A percentile compares a stretch with the other conserved stretches of the same genome.
These are phyloP conservation scores for Plasmopara viticola DNA, from an alignment of 352 stramenopile species.

Conservation along the genomic window DNA sequence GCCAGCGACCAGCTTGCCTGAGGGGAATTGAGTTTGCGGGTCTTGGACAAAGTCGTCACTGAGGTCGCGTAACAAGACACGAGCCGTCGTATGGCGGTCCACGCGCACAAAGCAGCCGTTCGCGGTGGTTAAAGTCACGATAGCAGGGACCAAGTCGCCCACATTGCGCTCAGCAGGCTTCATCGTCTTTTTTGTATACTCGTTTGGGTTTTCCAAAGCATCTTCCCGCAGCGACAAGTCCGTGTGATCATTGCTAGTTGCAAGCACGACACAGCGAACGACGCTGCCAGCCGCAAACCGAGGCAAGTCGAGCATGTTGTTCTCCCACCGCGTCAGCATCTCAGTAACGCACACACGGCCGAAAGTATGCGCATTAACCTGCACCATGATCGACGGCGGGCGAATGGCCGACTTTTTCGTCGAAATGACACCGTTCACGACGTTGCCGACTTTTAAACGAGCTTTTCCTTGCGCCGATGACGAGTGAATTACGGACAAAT, in stretches of 20 bases:
- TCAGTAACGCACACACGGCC: constrained; percentile 82
- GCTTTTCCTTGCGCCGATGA: constrained; percentile 25
- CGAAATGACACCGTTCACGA: constrained; percentile 72
- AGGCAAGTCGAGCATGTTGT: constrained; percentile 56
- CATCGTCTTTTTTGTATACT: constrained; percentile 42
- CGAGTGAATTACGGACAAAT: constrained; percentile 61
- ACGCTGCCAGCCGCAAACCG: constrained; percentile 62
- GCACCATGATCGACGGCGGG: constrained; percentile 80
- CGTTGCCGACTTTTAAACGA: constrained; percentile 32
- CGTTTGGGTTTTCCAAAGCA: constrained; percentile 41
- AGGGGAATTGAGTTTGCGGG: constrained; percentile 82
- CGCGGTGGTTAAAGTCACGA: constrained; percentile 88
- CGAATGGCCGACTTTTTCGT: constrained; percentile 68
- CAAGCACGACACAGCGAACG: constrained; percentile 71
- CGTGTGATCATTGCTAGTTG: constrained; percentile 36
- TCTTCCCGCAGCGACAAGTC: constrained; percentile 75
- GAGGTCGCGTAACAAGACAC: constrained; percentile 93
- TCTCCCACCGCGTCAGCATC: constrained; percentile 60
- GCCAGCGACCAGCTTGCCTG: constrained; percentile 91
- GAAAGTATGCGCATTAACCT: constrained; percentile 66
- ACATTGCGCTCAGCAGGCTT: constrained; percentile 34
- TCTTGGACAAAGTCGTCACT: constrained; percentile 94
- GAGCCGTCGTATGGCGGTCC: constrained; percentile 77
- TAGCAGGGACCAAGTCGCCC: constrained; percentile 85
- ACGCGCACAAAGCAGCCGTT: constrained; percentile 93